Evolutionary conservation across 2,329 filamentous ascomycete genomes (phyloP), one percentile per base, ranked within the genome.

Genomic region (Cytospora piceae): DNA sequence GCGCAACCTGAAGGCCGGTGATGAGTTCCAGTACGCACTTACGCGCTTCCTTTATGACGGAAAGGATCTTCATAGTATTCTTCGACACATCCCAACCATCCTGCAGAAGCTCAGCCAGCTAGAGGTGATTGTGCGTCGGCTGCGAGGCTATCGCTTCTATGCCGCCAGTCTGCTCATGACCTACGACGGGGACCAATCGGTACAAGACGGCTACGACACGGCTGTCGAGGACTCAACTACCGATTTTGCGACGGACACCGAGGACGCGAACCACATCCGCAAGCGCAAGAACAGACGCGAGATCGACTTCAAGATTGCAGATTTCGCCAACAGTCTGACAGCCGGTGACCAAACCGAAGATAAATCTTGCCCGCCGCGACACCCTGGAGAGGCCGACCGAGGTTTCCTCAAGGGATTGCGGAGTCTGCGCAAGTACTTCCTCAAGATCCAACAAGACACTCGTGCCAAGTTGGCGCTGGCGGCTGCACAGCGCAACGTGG

Each of bases 291-390:
- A 81, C 68, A 81, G 81, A 67, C 80, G 82, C 56, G 84, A 89
- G 70, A 94, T 96, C 74, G 92, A 97, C 76, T 89, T 99, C 79
- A 97, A 97, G 78, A 96, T 99, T 76, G 94, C 97, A 65, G 95
- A 99, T 77, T 99, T 99, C 80, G 95, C 95, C 69, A 99, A 99
- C 76, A 97, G 94, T 73, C 89, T 98, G 42, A 98, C 94, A 1
- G 91, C 92, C 4, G 90, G 95, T 70, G 93, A 97, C 72, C 78
- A 88, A 14, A 82, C 87, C 66, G 78, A 80, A 60, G 82, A 84
- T 68, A 84, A 83, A 72, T 80, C 84, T 5, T 97, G 94, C 71
- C 95, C 95, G 17, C 95, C 95, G 5, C 85, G 87, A 66, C 87
- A 96, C 73, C 92, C 92, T 0, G 80, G 90, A 42, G 89, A 92